Percentiles rank a stretch among this genome's conserved stretches.
phyloP scores from a whole-genome alignment of 495 filamentous ascomycete species.

The Tuber borchii region DNA sequence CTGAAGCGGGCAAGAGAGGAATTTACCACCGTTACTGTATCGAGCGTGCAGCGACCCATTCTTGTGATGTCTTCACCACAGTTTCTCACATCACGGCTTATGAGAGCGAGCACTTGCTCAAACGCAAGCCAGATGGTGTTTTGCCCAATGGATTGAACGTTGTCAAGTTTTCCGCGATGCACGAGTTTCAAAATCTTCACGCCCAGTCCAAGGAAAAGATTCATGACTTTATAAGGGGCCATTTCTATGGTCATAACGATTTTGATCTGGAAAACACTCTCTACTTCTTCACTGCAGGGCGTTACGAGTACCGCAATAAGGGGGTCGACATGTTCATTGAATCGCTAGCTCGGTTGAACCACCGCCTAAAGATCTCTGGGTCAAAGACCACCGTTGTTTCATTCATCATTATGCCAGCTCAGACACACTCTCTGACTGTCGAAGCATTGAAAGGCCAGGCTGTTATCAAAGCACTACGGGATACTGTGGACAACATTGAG shows the following conservation, averaged over 20 bases:
- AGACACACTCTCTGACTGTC: slow-evolving; percentile 92
- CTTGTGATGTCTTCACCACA: slow-evolving; percentile 94
- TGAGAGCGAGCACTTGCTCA: slow-evolving; percentile 93
- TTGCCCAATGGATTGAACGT: slow-evolving; percentile 95
- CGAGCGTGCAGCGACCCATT: slow-evolving; percentile 83
- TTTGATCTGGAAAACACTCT: slow-evolving; percentile 94
- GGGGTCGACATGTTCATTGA: slow-evolving; percentile 99
- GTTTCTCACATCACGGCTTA: slow-evolving; percentile 98
- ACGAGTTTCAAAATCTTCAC: slow-evolving; percentile 98
- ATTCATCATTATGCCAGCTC: slow-evolving; percentile 97
- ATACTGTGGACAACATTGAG: slow-evolving; percentile 86
- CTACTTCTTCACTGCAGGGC: slow-evolving; percentile 95
- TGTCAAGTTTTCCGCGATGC: slow-evolving; percentile 96
- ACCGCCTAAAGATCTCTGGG: slow-evolving; percentile 72
- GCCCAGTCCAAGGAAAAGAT: slow-evolving; percentile 95
- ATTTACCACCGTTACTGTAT: slow-evolving; percentile 99
- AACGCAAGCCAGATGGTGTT: slow-evolving; percentile 95
- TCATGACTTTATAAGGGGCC: slow-evolving; percentile 93
- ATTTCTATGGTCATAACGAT: slow-evolving; percentile 97
- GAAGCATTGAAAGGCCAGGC: slow-evolving; percentile 95
- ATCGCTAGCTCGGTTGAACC: slow-evolving; percentile 86
- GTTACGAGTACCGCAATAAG: slow-evolving; percentile 97
- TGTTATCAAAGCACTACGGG: slow-evolving; percentile 88
- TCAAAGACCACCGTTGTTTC: slow-evolving; percentile 96
- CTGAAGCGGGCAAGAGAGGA: slow-evolving; percentile 92